A percentile compares a stretch with the other conserved stretches of the same genome.
Evolutionary conservation across 352 stramenopile genomes (phyloP).

Genomic region (Phytopythium mirpurense): DNA sequence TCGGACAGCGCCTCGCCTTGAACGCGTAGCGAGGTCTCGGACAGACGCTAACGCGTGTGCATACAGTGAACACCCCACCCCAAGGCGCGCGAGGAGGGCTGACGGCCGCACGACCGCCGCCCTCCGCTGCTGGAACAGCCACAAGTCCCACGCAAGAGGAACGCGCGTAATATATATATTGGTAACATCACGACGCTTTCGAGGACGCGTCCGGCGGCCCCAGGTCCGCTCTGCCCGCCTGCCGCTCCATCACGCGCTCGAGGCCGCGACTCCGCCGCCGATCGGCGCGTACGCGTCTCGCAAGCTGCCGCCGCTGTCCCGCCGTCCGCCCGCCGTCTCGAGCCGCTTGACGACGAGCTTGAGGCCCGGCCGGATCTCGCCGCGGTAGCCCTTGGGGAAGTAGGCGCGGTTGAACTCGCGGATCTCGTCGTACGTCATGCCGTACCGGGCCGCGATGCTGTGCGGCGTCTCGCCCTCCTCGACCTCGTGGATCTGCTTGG

Average conservation of each 20-base stretch:
- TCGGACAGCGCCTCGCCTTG: constrained; percentile 7
- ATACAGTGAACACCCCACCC: background rate
- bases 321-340: constrained; percentile 20
- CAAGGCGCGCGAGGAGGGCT: background rate
- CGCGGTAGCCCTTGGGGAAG: constrained; percentile 82
- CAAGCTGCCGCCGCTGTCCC: constrained; percentile 13
- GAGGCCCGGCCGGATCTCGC: constrained; percentile 68
- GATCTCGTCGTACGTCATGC: constrained; percentile 84
- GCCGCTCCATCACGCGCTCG: constrained; percentile 14
- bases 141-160: background rate
- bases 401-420: constrained; percentile 83
- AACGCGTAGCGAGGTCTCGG: background rate
- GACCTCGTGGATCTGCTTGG: constrained; percentile 85
- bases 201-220: too few relatives aligned
- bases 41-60: background rate
- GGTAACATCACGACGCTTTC: background rate
- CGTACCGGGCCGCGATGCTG: constrained; percentile 46
- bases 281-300: constrained; percentile 10
- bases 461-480: constrained; percentile 67
- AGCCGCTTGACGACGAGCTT: constrained; percentile 80
- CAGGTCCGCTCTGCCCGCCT: background rate
- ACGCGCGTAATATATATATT: constrained; percentile 2
- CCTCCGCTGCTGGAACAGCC: background rate
- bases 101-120: background rate
- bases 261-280: constrained; percentile 8